Evolutionary conservation across 2,329 filamentous ascomycete genomes (phyloP).

Genomic region (Zymoseptoria crescenta): DNA sequence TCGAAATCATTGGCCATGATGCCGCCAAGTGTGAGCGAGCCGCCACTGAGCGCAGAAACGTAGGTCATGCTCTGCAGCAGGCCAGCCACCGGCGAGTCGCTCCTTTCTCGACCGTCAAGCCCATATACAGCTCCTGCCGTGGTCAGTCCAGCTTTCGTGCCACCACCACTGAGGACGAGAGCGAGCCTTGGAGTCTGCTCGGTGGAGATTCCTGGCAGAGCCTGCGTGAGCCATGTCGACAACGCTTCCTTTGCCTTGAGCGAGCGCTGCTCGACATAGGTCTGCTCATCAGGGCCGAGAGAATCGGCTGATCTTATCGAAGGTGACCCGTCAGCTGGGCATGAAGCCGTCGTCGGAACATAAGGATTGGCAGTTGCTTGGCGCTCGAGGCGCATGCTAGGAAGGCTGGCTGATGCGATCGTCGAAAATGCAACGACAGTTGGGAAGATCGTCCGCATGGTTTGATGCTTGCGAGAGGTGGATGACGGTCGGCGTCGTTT

Average conservation of each 20-base stretch:
- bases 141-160: slow-evolving; percentile 11
- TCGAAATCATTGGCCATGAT: slow-evolving; percentile 12
- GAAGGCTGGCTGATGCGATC: neutral
- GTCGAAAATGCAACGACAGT: neutral
- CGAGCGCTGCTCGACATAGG: slow-evolving; percentile 1
- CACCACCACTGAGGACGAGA: slow-evolving; percentile 9
- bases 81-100: slow-evolving; percentile 4
- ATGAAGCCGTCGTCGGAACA: slow-evolving; percentile 3
- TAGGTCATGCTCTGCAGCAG: slow-evolving; percentile 11
- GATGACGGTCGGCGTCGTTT: neutral
- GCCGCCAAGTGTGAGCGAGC: slow-evolving; percentile 9
- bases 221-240: slow-evolving; percentile 5
- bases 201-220: neutral
- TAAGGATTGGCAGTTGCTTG: slow-evolving; percentile 4
- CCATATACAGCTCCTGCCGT: slow-evolving; percentile 10
- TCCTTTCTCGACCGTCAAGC: slow-evolving; percentile 8
- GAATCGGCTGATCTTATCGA: slow-evolving; percentile 5
- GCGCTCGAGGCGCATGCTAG: neutral
- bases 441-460: neutral
- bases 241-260: slow-evolving; percentile 3
- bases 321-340: neutral
- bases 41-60: slow-evolving; percentile 9
- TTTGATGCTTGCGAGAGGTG: neutral
- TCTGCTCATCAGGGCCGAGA: slow-evolving; percentile 4
- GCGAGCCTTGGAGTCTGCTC: slow-evolving; percentile 7